phyloP scores from a whole-genome alignment of 495 filamentous ascomycete genomes.

The Paragyromitra xinjiangensis region DNA sequence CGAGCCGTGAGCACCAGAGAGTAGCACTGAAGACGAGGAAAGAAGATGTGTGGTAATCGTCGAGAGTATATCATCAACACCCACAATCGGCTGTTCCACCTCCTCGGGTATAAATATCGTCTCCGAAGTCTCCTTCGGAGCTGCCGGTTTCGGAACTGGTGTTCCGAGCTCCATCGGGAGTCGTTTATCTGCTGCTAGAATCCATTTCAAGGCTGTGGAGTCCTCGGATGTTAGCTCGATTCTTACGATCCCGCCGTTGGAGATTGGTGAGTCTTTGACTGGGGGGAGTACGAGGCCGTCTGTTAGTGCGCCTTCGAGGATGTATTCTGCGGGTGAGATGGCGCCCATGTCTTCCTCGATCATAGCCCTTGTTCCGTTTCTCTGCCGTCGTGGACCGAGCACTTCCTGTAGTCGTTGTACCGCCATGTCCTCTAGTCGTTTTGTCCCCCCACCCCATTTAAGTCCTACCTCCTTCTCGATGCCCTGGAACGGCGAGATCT shows the following conservation, averaged over 20 bases:
- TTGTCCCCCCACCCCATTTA: slow-evolving; percentile 88
- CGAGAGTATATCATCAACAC: slow-evolving; percentile 78
- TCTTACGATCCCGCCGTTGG: slow-evolving; percentile 51
- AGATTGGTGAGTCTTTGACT: slow-evolving; percentile 56
- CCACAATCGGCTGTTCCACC: slow-evolving; percentile 66
- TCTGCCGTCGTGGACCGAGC: slow-evolving; percentile 70
- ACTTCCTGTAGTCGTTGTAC: slow-evolving; percentile 53
- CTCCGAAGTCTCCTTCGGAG: slow-evolving; percentile 62
- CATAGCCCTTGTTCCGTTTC: slow-evolving; percentile 57
- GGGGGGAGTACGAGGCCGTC: slow-evolving; percentile 80
- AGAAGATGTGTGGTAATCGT: slow-evolving; percentile 76
- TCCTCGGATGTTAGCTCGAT: slow-evolving; percentile 58
- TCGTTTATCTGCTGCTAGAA: slow-evolving; percentile 76
- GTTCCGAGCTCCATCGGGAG: slow-evolving; percentile 68
- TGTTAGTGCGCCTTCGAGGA: slow-evolving; percentile 87
- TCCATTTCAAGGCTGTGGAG: slow-evolving; percentile 67
- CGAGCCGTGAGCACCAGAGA: slow-evolving; percentile 86
- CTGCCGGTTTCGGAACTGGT: slow-evolving; percentile 66
- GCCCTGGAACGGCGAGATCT: slow-evolving; percentile 78
- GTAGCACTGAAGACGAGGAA: slow-evolving; percentile 84
- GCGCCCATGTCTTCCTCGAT: slow-evolving; percentile 56
- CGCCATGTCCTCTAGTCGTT: slow-evolving; percentile 60
- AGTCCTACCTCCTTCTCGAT: slow-evolving; percentile 68
- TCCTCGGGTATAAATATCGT: slow-evolving; percentile 49
- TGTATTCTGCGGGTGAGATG: slow-evolving; percentile 62